Evolutionary conservation across 306 rosid species (phyloP), one percentile per base, ranked within the genome.

Genomic region (Cucurbita moschata): DNA sequence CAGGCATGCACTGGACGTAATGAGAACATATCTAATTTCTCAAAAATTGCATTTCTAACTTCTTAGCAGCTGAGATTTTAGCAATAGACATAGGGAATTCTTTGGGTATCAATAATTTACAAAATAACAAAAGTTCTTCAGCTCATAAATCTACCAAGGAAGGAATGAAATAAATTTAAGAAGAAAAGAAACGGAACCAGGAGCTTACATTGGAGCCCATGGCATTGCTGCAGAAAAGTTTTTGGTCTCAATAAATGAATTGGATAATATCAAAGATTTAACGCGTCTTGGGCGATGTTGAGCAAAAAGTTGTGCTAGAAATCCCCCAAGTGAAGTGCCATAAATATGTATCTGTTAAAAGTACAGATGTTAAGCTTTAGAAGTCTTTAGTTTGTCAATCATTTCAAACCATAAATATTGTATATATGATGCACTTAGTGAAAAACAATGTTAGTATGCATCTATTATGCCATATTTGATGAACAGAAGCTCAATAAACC

Each of bases 321-420:
- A 94, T 55, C 99, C 99, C 62, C 99, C 97, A 76, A 94, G 97
- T 61, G 99, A 91, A 50, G 97, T 94, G 72, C 99, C 99, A 84
- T 91, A 94, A 15, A 94, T 92, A 83, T 94, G 99, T 89, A 94
- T 86, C 99, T 94, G 92, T 70, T 52, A 64, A 70, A 77, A 49
- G 46, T 5, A 70, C 47, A n/a, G 26, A 21, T 30, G 26, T 51
- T 51, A 53, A 50, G 15, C 58, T 70, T 70, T 35, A 70, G 26
- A 30, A 50, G 42, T 50, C 38, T 56, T 39, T 9, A 51, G 60
- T 26, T 70, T 70, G 74, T 21, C 73, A 69, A 26, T 70, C 74
- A 70, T 51, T 51, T 50, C 23, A 70, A 69, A 70, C 74, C 74
- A 70, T 30, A 51, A 70, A 50, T 10, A 69, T 50, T 8, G 60